Evolutionary conservation across 176 grass and related monocot genomes (phyloP), one percentile per base, ranked within the genome.

Genomic region (Typha latifolia): DNA sequence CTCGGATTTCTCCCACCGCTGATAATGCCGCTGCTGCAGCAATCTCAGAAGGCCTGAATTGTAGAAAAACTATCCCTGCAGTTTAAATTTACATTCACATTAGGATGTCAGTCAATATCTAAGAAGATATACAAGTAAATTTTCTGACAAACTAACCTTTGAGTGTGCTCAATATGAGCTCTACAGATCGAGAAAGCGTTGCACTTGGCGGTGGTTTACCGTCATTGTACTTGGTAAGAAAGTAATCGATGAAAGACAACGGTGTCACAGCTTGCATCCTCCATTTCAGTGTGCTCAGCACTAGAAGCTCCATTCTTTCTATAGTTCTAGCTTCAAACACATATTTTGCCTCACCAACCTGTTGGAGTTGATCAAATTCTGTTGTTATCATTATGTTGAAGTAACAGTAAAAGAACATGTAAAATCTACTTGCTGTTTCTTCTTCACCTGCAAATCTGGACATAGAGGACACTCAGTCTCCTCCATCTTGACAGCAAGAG

Each of bases 401-500:
- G 2, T 8, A 9, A 19, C n/a, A 59, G 20, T 19, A 2, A 59
- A 9, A 10, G 9, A 9, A 10, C 9, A 43, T 43, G 9, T 9
- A 59, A 59, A 59, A 59, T 6, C 10, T 59, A 16, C 20, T 9
- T 12, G 37, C 5, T 8, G 53, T 59, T 21, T 11, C 16, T 59
- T 59, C 63, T 67, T 79, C 65, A 91, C 92, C 88, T 96, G 88
- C 71, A 96, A 75, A 72, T 96, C 80, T 69, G 64, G 80, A 59
- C 78, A 74, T 68, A 67, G 76, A 83, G 82, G 84, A 71, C 77
- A 51, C 70, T 84, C 64, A 7, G 75, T 82, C 73, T 91, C 92
- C 82, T 89, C 92, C 77, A 96, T 83, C 83, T 96, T 96, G 53
- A 71, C 80, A 72, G 88, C 88, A 71, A 91, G 62, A 51, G 92